phyloP scores from a whole-genome alignment of 2,329 filamentous ascomycete species.

The Alternaria conjuncta region DNA sequence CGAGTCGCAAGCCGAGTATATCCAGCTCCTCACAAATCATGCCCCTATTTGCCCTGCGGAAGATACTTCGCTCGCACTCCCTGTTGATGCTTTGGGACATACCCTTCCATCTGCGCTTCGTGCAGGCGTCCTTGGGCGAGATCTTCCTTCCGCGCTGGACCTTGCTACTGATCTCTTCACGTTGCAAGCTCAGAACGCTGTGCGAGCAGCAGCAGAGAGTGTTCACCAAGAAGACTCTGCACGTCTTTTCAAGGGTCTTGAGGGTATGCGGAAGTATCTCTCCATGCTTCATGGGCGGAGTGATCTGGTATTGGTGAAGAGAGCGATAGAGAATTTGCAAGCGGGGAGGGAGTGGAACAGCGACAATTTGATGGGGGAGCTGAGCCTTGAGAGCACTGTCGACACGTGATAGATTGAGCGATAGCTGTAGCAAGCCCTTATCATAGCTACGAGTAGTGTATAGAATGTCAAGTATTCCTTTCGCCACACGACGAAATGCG shows the following conservation, averaged over 20 bases:
- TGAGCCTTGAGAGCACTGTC: background rate
- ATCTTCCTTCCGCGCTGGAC: background rate
- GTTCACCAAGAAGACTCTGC: background rate
- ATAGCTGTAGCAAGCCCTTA: background rate
- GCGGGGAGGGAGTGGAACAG: background rate
- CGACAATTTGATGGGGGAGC: background rate
- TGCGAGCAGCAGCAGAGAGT: background rate
- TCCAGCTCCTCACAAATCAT: background rate
- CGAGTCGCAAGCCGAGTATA: background rate
- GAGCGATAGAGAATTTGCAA: background rate
- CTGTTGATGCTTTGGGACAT: background rate
- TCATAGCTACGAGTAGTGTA: background rate
- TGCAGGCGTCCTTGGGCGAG: background rate
- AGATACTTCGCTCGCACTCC: background rate
- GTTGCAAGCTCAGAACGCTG: background rate
- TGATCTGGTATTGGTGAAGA: background rate
- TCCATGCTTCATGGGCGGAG: background rate
- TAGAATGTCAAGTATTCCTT: background rate
- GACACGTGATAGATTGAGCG: background rate
- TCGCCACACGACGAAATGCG: background rate
- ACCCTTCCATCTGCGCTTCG: background rate
- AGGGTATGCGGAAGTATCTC: background rate
- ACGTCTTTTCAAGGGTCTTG: background rate
- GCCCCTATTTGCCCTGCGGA: no score
- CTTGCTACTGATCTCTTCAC: background rate